Conservation (phyloP, 805 yeast species). For the Scheffersomyces ergatensis region DNA sequence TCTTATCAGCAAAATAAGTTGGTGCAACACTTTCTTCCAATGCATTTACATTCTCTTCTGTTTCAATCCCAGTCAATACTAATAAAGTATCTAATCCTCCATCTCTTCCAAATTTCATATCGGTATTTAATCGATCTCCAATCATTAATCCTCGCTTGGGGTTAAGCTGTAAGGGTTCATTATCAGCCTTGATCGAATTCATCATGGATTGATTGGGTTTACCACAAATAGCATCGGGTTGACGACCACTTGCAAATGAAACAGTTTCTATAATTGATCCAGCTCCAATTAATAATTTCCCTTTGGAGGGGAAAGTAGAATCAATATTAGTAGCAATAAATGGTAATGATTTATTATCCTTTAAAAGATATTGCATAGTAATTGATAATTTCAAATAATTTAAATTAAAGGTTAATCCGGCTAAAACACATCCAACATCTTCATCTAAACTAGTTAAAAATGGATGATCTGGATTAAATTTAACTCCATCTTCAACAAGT, state of each 20-base stretch:
- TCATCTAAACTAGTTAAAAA: conserved; percentile 62
- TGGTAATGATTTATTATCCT: conserved; percentile 52
- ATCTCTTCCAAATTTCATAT: conserved; percentile 84
- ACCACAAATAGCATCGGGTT: conserved; percentile 83
- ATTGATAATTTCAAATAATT: conserved; percentile 81
- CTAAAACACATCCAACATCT: conserved; percentile 81
- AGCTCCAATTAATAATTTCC: conserved; percentile 87
- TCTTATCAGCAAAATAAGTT: conserved; percentile 60
- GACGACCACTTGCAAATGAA: conserved; percentile 71
- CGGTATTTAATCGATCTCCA: conserved; percentile 94
- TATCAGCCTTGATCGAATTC: conserved; percentile 76
- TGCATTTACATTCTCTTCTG: conserved; percentile 56
- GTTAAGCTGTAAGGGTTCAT: conserved; percentile 45
- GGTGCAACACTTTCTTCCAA: conserved; percentile 49
- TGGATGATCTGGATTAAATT: conserved; percentile 56
- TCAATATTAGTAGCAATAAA: conserved; percentile 94
- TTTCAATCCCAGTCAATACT: conserved; percentile 90
- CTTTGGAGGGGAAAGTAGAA: conserved; percentile 90
- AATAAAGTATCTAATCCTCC: conserved; percentile 86
- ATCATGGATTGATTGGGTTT: conserved; percentile 90
- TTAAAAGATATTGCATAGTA: conserved; percentile 75
- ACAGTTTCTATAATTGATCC: conserved; percentile 85
- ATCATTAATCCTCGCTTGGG: conserved; percentile 77
- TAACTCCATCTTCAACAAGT: conserved; percentile 41
- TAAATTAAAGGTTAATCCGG: conserved; percentile 75